Base-by-base conservation (phyloP, 208 protist genomes). In the Tritrichomonas musculus region DNA sequence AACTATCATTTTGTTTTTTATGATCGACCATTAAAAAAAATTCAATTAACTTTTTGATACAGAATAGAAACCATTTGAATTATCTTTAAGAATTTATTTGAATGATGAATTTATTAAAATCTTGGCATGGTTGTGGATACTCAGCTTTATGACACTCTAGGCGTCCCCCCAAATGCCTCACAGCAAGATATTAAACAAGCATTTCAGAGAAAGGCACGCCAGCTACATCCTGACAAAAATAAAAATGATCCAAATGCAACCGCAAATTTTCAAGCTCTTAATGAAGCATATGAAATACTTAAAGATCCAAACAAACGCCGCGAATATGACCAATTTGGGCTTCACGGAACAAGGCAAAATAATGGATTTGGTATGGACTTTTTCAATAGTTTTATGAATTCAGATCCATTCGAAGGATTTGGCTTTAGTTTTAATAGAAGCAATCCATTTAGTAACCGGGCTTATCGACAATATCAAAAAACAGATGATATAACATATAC, bases 191-290 rank as follows among this genome's bases (percentile, higher is more conserved):
- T 92, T 14, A 92, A 64, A 64, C 30, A 47, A 17, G 50, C 88
- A 11, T 92, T 92, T 66, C 55, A 47, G 33, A 0, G 44, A 1
- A 72, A 72, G 49, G 50, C 88, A 8, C 36, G 33, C 5, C 39
- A 92, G 27, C 41, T 72, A 50, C 88, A 92, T 92, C 88, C 88
- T 17, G 88, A 92, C 36, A 64, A 69, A 92, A 92, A 92, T 49
- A 50, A 9, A 17, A 50, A 92, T 66, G 88, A 92, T 73, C 55
- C 50, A 47, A 64, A 47, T 39, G 49, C 88, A 47, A 64, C 50
- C 30, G 55, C 69, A 92, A 66, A 92, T 50, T 92, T 92, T 66
- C 55, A 72, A 72, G 88, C 13, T 14, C 17, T 92, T 30, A 92
- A 72, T 36, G 55, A 66, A 64, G 88, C 88, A 49, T 92, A 92